Base-by-base conservation (phyloP, 495 filamentous ascomycete species). In the Penicillium argentinense region DNA sequence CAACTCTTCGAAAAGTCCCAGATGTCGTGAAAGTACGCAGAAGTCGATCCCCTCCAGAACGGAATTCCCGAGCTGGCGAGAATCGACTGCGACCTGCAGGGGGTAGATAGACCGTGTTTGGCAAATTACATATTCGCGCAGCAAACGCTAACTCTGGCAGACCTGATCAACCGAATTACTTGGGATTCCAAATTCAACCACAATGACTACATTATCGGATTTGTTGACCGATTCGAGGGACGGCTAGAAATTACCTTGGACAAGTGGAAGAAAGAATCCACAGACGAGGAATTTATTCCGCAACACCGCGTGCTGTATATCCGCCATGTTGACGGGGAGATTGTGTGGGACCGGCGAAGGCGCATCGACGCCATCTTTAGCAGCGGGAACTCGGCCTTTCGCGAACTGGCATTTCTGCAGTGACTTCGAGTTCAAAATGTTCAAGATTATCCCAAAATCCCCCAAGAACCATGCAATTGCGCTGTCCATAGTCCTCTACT, bases 261-360 rank as follows among this genome's bases (percentile, higher is more conserved):
- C 36, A 68, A 71, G 23, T 92, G 88, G 87, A 87, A 85, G 66
- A 78, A 67, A 14, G 88, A 92, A 47, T 73, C 81, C 32, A 91
- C 86, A 19, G 84, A 92, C 51, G 84, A 92, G 53, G 88, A 91
- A 49, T 92, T 90, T 56, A 91, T 92, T 51, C 89, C 89, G 6
- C 78, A 86, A 65, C 88, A 92, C 66, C 76, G 89, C 4, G 84
- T 92, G 38, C 40, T 87, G 39, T 89, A 85, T 51, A 89, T 92
- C 50, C 80, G 77, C 60, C 72, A 76, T 53, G 60, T 62, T 5
- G 66, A 77, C 46, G 72, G 67, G 9, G 63, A 70, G 11, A 58
- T 72, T 24, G 70, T 85, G 9, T 85, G 83, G 81, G 77, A 84
- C 48, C 63, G 79, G 37, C 65, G 65, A 42, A 57, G 59, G 64